These are phyloP conservation scores for Harrya chromipes DNA, from an alignment of 768 basidiomycete genomes.

Conservation along the genomic window DNA sequence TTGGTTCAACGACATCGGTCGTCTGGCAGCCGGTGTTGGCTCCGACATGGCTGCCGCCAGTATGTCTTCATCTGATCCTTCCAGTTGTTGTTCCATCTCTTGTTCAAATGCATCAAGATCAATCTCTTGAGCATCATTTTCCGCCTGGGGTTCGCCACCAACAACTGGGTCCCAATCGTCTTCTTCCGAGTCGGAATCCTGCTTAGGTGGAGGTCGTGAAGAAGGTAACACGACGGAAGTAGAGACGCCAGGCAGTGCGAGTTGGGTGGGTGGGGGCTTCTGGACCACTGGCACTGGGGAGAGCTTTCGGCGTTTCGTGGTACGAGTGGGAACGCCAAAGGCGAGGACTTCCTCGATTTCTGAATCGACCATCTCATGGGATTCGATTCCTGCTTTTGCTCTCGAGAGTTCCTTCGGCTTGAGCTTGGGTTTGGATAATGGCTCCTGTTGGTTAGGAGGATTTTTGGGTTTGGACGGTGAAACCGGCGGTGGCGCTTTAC, in stretches of 20 bases:
- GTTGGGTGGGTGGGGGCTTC: conserved; percentile 18
- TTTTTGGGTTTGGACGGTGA: conserved; percentile 35
- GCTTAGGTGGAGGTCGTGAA: conserved; percentile 25
- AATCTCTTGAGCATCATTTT: conserved; percentile 33
- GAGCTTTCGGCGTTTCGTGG: conserved; percentile 32
- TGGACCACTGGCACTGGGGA: conserved; percentile 23
- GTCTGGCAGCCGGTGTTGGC: conserved; percentile 26
- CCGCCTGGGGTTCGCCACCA: conserved; percentile 21
- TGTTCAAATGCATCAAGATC: conserved; percentile 34
- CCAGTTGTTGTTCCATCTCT: conserved; percentile 36
- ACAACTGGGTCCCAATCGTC: conserved; percentile 53
- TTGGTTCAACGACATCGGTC: conserved; percentile 50
- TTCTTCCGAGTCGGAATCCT: conserved; percentile 44
- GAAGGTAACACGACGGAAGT: conserved; percentile 31
- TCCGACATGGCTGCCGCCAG: conserved; percentile 42
- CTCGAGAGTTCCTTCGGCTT: conserved; percentile 24
- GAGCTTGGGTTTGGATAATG: conserved; percentile 24
- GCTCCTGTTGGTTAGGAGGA: conserved; percentile 23
- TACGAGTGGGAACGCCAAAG: conserved; percentile 45
- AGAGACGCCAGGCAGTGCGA: conserved; percentile 40
- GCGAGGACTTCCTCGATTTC: conserved; percentile 45
- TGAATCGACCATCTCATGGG: conserved; percentile 22
- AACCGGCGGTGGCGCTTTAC: conserved; percentile 15
- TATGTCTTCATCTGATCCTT: conserved; percentile 50
- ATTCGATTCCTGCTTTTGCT: conserved; percentile 20